A percentile compares a stretch with the other conserved stretches of the same genome.
These are phyloP conservation scores for Apiotrichum sp. DNA, from an alignment of 1,284 basidiomycete genomes.

Conservation along the genomic window DNA sequence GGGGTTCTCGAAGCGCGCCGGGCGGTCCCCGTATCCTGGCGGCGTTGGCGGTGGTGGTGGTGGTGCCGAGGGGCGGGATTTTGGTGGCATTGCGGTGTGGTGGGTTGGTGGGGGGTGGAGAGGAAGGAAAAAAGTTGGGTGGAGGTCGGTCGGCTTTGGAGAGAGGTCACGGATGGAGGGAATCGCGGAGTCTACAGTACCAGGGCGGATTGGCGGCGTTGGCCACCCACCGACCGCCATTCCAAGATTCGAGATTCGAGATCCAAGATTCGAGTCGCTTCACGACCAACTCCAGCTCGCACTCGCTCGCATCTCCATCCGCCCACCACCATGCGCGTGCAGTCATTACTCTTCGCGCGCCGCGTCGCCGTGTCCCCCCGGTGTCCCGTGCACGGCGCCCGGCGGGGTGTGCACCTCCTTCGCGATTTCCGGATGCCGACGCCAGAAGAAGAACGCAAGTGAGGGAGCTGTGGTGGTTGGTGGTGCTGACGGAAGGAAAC, in stretches of 20 bases:
- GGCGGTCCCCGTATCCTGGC: not conserved
- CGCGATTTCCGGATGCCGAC: conserved; percentile 25
- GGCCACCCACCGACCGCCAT: too few relatives aligned
- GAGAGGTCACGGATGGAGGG: too few relatives aligned
- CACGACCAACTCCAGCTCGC: too few relatives aligned
- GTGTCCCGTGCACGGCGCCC: not conserved
- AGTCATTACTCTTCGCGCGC: not conserved
- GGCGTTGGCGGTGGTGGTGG: not conserved
- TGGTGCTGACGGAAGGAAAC: conserved; percentile 7
- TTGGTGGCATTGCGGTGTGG: too few relatives aligned
- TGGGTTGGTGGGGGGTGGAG: too few relatives aligned
- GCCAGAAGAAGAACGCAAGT: conserved; percentile 16
- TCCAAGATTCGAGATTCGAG: too few relatives aligned
- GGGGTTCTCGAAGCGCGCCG: not conserved
- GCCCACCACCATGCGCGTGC: not conserved
- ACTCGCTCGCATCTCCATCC: too few relatives aligned
- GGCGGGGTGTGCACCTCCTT: conserved; percentile 22
- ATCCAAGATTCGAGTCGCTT: too few relatives aligned
- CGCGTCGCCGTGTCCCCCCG: not conserved
- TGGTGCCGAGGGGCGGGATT: not conserved
- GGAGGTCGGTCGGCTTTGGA: too few relatives aligned
- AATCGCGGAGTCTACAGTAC: too few relatives aligned
- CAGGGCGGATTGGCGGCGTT: too few relatives aligned
- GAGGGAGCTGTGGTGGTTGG: conserved; percentile 11
- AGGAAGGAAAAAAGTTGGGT: too few relatives aligned